Evolutionary conservation across 148 eudicot genomes (phyloP), one percentile per base, ranked within the genome.

Genomic region (Drosera capensis): DNA sequence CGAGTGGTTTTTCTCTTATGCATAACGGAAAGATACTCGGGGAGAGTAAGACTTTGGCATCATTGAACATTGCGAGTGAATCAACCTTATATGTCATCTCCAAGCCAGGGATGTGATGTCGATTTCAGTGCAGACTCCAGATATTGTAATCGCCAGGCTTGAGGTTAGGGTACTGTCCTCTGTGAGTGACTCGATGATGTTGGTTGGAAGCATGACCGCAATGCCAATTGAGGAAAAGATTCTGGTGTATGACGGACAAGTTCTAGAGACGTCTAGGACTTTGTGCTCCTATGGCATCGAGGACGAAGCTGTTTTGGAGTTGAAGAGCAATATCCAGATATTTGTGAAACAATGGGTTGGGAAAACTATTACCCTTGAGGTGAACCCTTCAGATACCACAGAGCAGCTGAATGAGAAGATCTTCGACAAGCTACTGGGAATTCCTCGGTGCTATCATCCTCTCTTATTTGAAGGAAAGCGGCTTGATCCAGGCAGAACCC

Each of bases 61-160:
- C 43, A 8, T 40, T 56, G 11, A 17, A 55, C 20, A 40, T 68
- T 1, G 13, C 7, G 9, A 19, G 40, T 0, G 37, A 25, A 8
- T 45, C 60, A 3, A n/a, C 14, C 14, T 45, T 72, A 23, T 46
- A 19, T 45, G 21, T 72, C 68, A 40, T n/a, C n/a, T n/a, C n/a
- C n/a, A n/a, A n/a, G n/a, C n/a, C n/a, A n/a, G n/a, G n/a, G n/a
- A n/a, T n/a, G n/a, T n/a, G n/a, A n/a, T n/a, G n/a, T n/a, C n/a
- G n/a, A n/a, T n/a, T n/a, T n/a, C n/a, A n/a, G n/a, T n/a, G n/a
- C n/a, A n/a, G n/a, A n/a, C n/a, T n/a, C n/a, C n/a, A n/a, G n/a
- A n/a, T n/a, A n/a, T n/a, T n/a, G n/a, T n/a, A n/a, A n/a, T n/a
- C n/a, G n/a, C n/a, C n/a, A n/a, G n/a, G n/a, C n/a, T n/a, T n/a